Percentiles rank a stretch among this genome's conserved stretches.
Evolutionary conservation across 805 yeast genomes (phyloP).

Genomic region (Henningerozyma blattae): DNA sequence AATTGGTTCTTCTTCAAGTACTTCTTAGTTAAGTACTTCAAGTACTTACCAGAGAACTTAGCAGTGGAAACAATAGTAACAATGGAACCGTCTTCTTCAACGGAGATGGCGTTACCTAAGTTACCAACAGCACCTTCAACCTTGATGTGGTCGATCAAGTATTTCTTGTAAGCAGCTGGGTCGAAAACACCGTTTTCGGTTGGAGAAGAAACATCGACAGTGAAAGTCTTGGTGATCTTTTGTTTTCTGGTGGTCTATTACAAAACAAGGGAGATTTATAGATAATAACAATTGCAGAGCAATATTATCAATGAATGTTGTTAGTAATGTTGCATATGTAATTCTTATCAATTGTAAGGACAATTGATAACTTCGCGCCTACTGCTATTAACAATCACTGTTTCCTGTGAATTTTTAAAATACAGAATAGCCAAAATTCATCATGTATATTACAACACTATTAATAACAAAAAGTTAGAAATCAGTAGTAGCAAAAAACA

Average conservation of each 20-base stretch:
- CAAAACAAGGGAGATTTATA: slow-evolving; percentile 1
- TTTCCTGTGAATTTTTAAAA: slow-evolving; percentile 19
- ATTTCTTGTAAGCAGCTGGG: slow-evolving; percentile 95
- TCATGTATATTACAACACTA: background rate
- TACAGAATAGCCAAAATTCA: slow-evolving; percentile 16
- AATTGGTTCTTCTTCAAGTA: slow-evolving; percentile 99
- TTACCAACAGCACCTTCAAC: slow-evolving; percentile 93
- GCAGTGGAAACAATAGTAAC: slow-evolving; percentile 80
- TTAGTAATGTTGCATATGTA: slow-evolving; percentile 4
- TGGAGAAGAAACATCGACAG: slow-evolving; percentile 94
- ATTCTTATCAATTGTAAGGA: slow-evolving; percentile 4
- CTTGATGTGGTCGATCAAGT: slow-evolving; percentile 98
- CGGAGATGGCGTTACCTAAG: slow-evolving; percentile 90
- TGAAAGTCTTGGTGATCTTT: slow-evolving; percentile 80
- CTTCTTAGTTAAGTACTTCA: slow-evolving; percentile 98
- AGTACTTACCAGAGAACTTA: slow-evolving; percentile 99
- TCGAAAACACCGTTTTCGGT: slow-evolving; percentile 95
- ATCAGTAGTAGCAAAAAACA: background rate
- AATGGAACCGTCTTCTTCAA: slow-evolving; percentile 80
- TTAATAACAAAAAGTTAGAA: background rate
- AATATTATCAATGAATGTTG: slow-evolving; percentile 3
- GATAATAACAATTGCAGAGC: slow-evolving; percentile 14
- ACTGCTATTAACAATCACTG: slow-evolving; percentile 31
- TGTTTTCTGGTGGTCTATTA: slow-evolving; percentile 68
- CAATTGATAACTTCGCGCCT: slow-evolving; percentile 22